A percentile compares a stretch with the other conserved stretches of the same genome.
phyloP scores from a whole-genome alignment of 2,329 filamentous ascomycete species.

The Colletotrichum kahawae region DNA sequence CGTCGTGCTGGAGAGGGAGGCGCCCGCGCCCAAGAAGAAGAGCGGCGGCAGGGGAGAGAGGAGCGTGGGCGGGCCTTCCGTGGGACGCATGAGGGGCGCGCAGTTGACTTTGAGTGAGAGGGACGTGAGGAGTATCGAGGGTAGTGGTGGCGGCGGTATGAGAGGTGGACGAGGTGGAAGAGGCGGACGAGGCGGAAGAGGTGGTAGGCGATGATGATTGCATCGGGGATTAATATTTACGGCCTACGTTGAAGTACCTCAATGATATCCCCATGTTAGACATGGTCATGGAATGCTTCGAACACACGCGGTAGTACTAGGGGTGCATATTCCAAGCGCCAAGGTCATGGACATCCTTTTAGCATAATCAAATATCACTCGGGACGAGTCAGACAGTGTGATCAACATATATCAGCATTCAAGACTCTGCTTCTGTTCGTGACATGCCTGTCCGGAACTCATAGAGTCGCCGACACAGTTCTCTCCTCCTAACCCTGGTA shows the following conservation, averaged over 20 bases:
- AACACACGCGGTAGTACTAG: no score
- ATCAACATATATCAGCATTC: conserved; percentile 16
- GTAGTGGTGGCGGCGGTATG: conserved; percentile 27
- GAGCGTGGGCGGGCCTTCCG: conserved; percentile 75
- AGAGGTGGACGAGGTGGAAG: conserved; percentile 10
- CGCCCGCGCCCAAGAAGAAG: conserved; percentile 42
- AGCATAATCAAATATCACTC: not conserved
- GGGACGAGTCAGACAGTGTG: not conserved
- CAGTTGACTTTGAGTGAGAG: conserved; percentile 78
- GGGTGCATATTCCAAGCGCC: no score
- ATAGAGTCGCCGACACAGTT: not conserved
- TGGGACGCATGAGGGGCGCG: conserved; percentile 82
- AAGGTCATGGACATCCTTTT: not conserved
- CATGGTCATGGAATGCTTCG: no score
- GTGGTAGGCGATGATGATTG: conserved; percentile 20
- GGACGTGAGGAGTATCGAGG: conserved; percentile 76
- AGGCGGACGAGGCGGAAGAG: conserved; percentile 26
- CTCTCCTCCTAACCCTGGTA: conserved; percentile 22
- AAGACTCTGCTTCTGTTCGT: conserved; percentile 9
- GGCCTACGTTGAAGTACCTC: no score
- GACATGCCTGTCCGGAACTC: not conserved
- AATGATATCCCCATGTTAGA: no score
- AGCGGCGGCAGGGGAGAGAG: conserved; percentile 44
- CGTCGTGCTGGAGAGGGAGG: conserved; percentile 75
- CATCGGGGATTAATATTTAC: not conserved